Percentiles rank a stretch among this genome's conserved stretches.
phyloP scores from a whole-genome alignment of 2,329 filamentous ascomycete genomes.

The Pseudonectria buxi region DNA sequence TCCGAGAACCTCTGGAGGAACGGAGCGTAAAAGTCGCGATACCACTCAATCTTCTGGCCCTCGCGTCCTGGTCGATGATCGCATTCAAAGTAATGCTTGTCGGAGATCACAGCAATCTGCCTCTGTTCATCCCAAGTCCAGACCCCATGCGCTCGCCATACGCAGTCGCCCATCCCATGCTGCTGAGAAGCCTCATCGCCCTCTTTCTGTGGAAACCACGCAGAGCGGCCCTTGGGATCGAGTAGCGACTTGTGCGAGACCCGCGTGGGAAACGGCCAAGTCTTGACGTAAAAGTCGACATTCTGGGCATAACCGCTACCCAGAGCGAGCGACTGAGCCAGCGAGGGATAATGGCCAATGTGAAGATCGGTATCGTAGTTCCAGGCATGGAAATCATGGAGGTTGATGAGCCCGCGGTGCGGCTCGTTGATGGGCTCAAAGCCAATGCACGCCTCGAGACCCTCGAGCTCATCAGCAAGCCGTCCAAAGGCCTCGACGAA shows the following conservation, averaged over 20 bases:
- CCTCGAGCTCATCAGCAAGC: constrained; percentile 25
- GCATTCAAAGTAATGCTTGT: constrained; percentile 30
- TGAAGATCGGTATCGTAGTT: constrained; percentile 38
- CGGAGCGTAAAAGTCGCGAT: constrained; percentile 35
- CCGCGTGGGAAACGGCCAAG: constrained; percentile 35
- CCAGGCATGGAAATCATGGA: constrained; percentile 32
- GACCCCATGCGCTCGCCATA: constrained; percentile 35
- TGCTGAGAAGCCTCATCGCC: constrained; percentile 6
- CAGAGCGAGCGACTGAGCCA: constrained; percentile 32
- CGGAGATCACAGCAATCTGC: constrained; percentile 19
- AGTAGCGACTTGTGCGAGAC: constrained; percentile 28
- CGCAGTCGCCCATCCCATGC: constrained; percentile 26
- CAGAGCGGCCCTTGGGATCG: constrained; percentile 31
- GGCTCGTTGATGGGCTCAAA: constrained; percentile 39
- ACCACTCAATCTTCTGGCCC: constrained; percentile 32
- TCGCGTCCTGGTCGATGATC: constrained; percentile 31
- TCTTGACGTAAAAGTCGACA: constrained; percentile 33
- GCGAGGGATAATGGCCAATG: constrained; percentile 33
- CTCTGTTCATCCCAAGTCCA: constrained; percentile 29
- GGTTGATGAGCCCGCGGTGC: constrained; percentile 34
- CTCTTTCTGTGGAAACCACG: constrained; percentile 23
- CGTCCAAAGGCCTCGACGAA: constrained; percentile 29
- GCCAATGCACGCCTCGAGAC: constrained; percentile 30
- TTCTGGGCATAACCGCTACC: constrained; percentile 32
- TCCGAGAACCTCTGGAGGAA: constrained; percentile 31